A percentile compares a stretch with the other conserved stretches of the same genome.
These are phyloP conservation scores for Xylariales sp. DNA, from an alignment of 2,329 filamentous ascomycete species.

Conservation along the genomic window DNA sequence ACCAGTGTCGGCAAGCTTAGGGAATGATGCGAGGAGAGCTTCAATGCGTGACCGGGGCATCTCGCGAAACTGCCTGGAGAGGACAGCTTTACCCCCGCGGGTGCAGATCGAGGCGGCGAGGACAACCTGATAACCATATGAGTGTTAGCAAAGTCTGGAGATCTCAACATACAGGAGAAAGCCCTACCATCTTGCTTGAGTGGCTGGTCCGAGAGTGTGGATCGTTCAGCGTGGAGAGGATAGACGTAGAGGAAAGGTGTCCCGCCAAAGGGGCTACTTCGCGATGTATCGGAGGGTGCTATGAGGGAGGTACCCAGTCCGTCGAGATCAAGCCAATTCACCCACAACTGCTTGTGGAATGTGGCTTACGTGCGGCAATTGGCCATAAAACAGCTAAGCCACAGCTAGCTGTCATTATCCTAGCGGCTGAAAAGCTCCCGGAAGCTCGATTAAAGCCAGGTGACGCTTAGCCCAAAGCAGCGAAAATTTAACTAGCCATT, in stretches of 20 bases:
- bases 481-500: no score
- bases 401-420: no score
- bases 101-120: conserved; percentile 99
- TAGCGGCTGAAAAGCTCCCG: no score
- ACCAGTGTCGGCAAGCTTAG: conserved; percentile 91
- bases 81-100: conserved; percentile 93
- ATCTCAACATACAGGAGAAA: no score
- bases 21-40: conserved; percentile 92
- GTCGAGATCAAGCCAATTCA: conserved; percentile 5
- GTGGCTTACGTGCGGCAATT: no score
- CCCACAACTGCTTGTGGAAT: conserved; percentile 1
- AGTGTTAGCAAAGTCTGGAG: not conserved
- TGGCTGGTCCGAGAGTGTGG: no score
- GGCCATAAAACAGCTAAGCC: no score
- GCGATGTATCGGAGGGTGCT: not conserved
- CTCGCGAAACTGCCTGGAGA: conserved; percentile 96
- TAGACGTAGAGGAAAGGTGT: not conserved
- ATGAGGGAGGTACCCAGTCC: not conserved
- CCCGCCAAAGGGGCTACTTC: not conserved
- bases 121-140: conserved; percentile 65
- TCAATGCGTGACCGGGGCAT: conserved; percentile 97
- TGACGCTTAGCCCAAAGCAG: no score
- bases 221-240: no score
- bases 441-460: no score
- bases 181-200: not conserved